A percentile compares a stretch with the other conserved stretches of the same genome.
Evolutionary conservation across 345 rosid species (phyloP).

Genomic region (Populus alba): DNA sequence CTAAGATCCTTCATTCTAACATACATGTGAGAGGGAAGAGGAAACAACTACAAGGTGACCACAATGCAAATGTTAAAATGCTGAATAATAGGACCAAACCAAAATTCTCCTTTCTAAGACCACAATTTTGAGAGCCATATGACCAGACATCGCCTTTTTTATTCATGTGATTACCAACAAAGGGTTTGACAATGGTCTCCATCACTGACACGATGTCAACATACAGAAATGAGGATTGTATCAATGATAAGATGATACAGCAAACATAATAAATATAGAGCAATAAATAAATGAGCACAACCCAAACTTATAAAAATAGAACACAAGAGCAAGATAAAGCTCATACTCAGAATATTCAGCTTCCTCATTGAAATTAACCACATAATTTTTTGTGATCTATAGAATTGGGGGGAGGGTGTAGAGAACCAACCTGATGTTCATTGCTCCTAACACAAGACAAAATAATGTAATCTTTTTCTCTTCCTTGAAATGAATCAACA

Average conservation of each 20-base stretch:
- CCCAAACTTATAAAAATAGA: neutral
- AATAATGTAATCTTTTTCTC: slow-evolving; percentile 97
- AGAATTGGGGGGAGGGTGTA: neutral
- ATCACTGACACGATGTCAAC: neutral
- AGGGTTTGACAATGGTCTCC: neutral
- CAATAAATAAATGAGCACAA: neutral
- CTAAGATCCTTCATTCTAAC: neutral
- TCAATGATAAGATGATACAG: neutral
- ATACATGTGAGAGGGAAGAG: neutral
- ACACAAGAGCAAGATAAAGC: neutral
- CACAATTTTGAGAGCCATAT: neutral
- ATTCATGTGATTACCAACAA: neutral
- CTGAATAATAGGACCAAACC: neutral
- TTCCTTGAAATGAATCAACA: slow-evolving; percentile 99
- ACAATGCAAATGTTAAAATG: neutral
- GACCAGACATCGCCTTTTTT: neutral
- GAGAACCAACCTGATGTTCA: slow-evolving; percentile 85
- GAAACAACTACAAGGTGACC: neutral
- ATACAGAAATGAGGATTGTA: neutral
- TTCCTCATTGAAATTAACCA: neutral
- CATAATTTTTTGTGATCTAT: neutral
- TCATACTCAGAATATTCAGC: neutral
- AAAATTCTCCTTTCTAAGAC: neutral
- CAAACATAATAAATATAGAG: neutral
- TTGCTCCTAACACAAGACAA: slow-evolving; percentile 99